Evolutionary conservation across 1,139 yeast genomes (phyloP), one percentile per base, ranked within the genome.

Genomic region (Waltiozyma sp.): DNA sequence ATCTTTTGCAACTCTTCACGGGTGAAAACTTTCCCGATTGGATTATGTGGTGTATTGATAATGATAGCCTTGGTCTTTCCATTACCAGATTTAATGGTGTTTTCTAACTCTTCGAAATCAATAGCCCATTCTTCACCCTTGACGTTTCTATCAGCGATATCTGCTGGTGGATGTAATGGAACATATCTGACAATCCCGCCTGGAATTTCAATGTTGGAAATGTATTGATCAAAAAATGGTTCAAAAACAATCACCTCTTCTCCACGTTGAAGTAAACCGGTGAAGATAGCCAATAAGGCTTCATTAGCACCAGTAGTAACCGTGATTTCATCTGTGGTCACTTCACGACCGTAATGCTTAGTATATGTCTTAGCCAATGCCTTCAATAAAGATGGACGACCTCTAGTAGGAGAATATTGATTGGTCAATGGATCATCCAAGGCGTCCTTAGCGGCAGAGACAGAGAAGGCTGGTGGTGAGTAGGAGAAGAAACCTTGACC

Each of bases 401-500:
- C 98, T 46, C 80, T 73, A 6, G 98, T 85, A 13, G 82, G 95
- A 3, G 97, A 86, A 58, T 91, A 91, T 64, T 91, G 98, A 61
- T 91, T 89, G 60, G 75, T 77, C 49, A 78, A 72, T 8, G 96
- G 82, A 34, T 68, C 68, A 40, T 75, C 76, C 43, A 89, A 69
- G 0, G 96, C 91, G 39, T 73, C 70, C 50, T 76, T 73, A n/a
- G 91, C 94, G 2, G 96, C 94, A 15, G 76, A 70, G 48, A 84
- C 69, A 14, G 95, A 96, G 64, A 91, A 91, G 19, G 76, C 75
- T 1, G 98, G 98, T 2, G 97, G 96, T 37, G 88, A 75, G 61
- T 89, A 91, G 2, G 96, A 86, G 69, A 91, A 91, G 64, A 91
- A 91, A 1, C 98, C 98, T 62, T 91, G 98, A 35, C 98, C 98